Base-by-base conservation (phyloP, 495 filamentous ascomycete species). In the Penicillium lagena region DNA sequence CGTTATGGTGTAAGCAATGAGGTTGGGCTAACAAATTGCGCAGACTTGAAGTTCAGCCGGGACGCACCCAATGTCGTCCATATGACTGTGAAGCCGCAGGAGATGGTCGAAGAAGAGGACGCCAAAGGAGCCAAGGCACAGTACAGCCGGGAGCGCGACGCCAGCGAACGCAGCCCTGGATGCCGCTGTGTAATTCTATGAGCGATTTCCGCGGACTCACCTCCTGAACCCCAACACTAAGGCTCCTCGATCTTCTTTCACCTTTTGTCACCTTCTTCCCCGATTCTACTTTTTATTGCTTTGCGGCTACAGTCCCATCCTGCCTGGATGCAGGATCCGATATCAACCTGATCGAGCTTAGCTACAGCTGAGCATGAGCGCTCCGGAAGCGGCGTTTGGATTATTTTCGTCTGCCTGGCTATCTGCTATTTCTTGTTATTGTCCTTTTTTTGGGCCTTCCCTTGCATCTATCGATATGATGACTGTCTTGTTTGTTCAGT, bases 61-160 rank as follows among this genome's bases (percentile, higher is more conserved):
- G 85, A 83, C 39, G 71, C 85, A 17, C 71, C 73, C 7, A 94
- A 94, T 54, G 87, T 95, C 40, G 81, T 96, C 11, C 90, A 96
- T 67, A 95, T 96, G 90, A 93, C 87, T 14, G 78, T 96, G 43
- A 85, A 86, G 54, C 90, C 90, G 2, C 84, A 89, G 63, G 90
- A 96, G 49, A 72, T 93, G 46, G 77, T 90, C 45, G 89, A 96
- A 47, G 90, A 96, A 57, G 89, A 90, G 60, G 90, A 95, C 47
- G 80, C 79, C 31, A 90, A 90, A 60, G 82, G 77, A 17, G 70
- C 79, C 30, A 95, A 94, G 67, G 67, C 76, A 34, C 75, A 75
- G 17, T 70, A 72, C 34, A 64, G 62, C 28, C 70, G 81, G 35
- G 80, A 83, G 30, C 69, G 81, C 36, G 76, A 79, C 35, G 73